phyloP scores from a whole-genome alignment of 441 rosid genomes.

The Erysimum cheiri region DNA sequence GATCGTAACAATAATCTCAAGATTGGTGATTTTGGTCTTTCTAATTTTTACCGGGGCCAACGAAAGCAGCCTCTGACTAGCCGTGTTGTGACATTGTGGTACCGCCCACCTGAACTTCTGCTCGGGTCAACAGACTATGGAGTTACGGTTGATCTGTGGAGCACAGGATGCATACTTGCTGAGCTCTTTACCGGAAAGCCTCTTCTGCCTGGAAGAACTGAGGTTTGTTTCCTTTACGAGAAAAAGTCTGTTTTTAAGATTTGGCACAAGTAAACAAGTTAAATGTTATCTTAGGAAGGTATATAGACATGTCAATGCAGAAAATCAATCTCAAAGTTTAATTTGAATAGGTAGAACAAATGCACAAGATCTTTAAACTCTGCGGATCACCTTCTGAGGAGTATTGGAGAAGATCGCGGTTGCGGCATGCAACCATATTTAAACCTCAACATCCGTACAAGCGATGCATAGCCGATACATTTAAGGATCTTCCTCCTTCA shows the following conservation, averaged over 20 bases:
- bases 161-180: conserved; percentile 84
- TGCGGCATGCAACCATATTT: conserved; percentile 85
- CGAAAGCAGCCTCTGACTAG: conserved; percentile 69
- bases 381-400: conserved; percentile 96
- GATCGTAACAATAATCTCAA: conserved; percentile 78
- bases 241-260: background rate
- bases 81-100: conserved; percentile 86
- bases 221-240: conserved; percentile 50
- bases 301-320: background rate
- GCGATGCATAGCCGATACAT: conserved; percentile 74
- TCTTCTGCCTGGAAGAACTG: conserved; percentile 81
- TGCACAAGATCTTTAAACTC: conserved; percentile 93
- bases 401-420: conserved; percentile 82
- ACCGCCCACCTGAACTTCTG: conserved; percentile 82
- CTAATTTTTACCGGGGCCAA: conserved; percentile 52
- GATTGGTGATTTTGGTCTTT: conserved; percentile 92
- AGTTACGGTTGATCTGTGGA: conserved; percentile 86
- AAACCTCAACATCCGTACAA: conserved; percentile 91
- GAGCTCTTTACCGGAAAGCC: conserved; percentile 76
- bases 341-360: conserved; percentile 89
- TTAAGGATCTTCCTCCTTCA: conserved; percentile 72
- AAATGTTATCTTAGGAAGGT: background rate
- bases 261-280: background rate
- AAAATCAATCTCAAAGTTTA: background rate
- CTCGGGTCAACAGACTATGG: conserved; percentile 75